phyloP scores from a whole-genome alignment of 2,329 filamentous ascomycete genomes.

The Aspergillus luchuensis region DNA sequence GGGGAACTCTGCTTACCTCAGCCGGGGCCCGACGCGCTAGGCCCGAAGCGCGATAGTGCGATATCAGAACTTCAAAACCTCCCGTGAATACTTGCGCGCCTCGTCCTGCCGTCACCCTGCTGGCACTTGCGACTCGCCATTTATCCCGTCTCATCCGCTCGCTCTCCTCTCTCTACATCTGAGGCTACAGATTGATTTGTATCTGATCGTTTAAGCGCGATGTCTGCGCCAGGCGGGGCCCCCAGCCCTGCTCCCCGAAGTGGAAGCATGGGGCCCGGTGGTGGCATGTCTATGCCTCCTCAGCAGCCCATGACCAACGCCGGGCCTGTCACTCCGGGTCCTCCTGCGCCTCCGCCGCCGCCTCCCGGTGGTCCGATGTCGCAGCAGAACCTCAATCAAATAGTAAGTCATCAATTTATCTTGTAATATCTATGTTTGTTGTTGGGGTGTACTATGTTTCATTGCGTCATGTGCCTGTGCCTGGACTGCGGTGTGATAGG shows the following conservation, averaged over 20 bases:
- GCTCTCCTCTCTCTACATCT: neutral
- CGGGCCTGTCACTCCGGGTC: slow-evolving; percentile 48
- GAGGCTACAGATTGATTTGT: neutral
- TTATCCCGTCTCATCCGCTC: neutral
- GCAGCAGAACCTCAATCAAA: slow-evolving; percentile 91
- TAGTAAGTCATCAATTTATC: slow-evolving; percentile 63
- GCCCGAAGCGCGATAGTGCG: slow-evolving; percentile 9
- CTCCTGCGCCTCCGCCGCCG: slow-evolving; percentile 34
- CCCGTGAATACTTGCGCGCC: neutral
- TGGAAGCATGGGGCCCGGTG: slow-evolving; percentile 51
- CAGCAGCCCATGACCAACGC: slow-evolving; percentile 52
- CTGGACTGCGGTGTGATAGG: neutral
- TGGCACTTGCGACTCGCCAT: slow-evolving; percentile 3
- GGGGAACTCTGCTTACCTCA: slow-evolving; percentile 14
- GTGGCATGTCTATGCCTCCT: slow-evolving; percentile 49
- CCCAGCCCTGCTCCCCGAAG: slow-evolving; percentile 53
- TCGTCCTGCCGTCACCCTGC: slow-evolving; percentile 15
- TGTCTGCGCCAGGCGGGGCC: slow-evolving; percentile 50
- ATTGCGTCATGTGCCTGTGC: slow-evolving; percentile 60
- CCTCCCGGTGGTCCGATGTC: slow-evolving; percentile 58
- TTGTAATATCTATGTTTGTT: neutral
- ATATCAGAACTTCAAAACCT: slow-evolving; percentile 6
- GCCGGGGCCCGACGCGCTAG: slow-evolving; percentile 1
- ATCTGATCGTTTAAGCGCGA: slow-evolving; percentile 24
- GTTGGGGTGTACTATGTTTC: neutral